These are phyloP conservation scores for Penicillium cataractarum DNA, from an alignment of 495 filamentous ascomycete species.

Conservation along the genomic window DNA sequence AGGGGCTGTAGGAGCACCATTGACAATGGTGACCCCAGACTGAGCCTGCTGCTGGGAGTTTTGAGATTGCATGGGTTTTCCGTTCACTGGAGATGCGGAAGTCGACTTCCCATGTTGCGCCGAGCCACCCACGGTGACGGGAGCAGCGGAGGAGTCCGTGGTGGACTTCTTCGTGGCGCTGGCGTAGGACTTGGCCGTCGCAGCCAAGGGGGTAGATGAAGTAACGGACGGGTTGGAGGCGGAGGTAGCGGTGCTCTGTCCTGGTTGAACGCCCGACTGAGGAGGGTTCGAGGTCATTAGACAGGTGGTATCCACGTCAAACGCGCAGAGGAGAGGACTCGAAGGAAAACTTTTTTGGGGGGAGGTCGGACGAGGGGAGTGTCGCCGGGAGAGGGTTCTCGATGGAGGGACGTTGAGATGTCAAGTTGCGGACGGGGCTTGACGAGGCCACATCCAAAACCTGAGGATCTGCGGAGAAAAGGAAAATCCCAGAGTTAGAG, in stretches of 20 bases:
- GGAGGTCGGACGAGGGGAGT: conserved; percentile 15
- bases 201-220: conserved; percentile 60
- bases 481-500: conserved; percentile 29
- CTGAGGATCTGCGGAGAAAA: conserved; percentile 28
- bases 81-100: conserved; percentile 80
- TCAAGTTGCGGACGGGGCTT: conserved; percentile 37
- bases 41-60: conserved; percentile 23
- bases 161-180: conserved; percentile 81
- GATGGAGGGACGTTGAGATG: too few relatives aligned
- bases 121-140: conserved; percentile 71
- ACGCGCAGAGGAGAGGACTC: conserved; percentile 31
- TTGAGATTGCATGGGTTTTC: conserved; percentile 66
- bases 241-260: conserved; percentile 54
- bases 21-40: conserved; percentile 70
- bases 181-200: conserved; percentile 63
- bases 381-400: too few relatives aligned
- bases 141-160: conserved; percentile 65
- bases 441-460: conserved; percentile 40
- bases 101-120: conserved; percentile 83
- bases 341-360: conserved; percentile 4
- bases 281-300: conserved; percentile 57
- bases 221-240: conserved; percentile 45
- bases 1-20: conserved; percentile 61
- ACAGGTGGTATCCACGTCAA: conserved; percentile 41
- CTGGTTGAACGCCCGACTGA: conserved; percentile 57